phyloP scores from a whole-genome alignment of 1,284 basidiomycete genomes.

The Cutaneotrichosporon spelunceum region DNA sequence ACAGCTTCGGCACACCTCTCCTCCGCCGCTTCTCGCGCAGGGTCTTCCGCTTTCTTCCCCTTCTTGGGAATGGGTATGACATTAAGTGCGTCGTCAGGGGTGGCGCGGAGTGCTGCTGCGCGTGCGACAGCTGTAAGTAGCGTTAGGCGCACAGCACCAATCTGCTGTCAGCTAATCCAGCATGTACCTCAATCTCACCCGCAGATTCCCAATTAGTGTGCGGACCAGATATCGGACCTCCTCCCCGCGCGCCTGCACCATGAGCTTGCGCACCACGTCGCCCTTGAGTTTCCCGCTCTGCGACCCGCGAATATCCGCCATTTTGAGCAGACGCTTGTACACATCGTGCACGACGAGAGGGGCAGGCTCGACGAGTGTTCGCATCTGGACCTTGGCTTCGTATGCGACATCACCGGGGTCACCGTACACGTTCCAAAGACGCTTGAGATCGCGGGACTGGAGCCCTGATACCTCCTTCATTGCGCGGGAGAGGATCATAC shows the following conservation, averaged over 20 bases:
- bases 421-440: constrained; percentile 57
- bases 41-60: constrained; percentile 51
- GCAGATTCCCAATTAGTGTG: constrained; percentile 74
- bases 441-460: constrained; percentile 64
- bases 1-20: constrained; percentile 60
- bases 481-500: constrained; percentile 71
- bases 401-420: constrained; percentile 80
- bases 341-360: constrained; percentile 65
- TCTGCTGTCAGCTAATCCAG: constrained; percentile 62
- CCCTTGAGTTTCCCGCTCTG: constrained; percentile 75
- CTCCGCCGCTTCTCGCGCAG: constrained; percentile 55
- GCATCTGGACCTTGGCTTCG: constrained; percentile 71
- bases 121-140: constrained; percentile 79
- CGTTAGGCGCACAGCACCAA: constrained; percentile 80
- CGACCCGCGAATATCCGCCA: constrained; percentile 65
- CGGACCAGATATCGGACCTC: constrained; percentile 80
- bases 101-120: constrained; percentile 64
- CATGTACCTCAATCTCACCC: constrained; percentile 55
- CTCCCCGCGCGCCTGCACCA: constrained; percentile 80
- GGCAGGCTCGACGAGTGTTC: constrained; percentile 70
- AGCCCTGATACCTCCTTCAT: constrained; percentile 80
- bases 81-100: constrained; percentile 47
- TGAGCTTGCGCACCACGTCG: constrained; percentile 71
- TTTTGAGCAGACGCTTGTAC: constrained; percentile 63
- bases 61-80: constrained; percentile 48